Base-by-base conservation (phyloP, 1,284 basidiomycete genomes). In the Malassezia restricta region DNA sequence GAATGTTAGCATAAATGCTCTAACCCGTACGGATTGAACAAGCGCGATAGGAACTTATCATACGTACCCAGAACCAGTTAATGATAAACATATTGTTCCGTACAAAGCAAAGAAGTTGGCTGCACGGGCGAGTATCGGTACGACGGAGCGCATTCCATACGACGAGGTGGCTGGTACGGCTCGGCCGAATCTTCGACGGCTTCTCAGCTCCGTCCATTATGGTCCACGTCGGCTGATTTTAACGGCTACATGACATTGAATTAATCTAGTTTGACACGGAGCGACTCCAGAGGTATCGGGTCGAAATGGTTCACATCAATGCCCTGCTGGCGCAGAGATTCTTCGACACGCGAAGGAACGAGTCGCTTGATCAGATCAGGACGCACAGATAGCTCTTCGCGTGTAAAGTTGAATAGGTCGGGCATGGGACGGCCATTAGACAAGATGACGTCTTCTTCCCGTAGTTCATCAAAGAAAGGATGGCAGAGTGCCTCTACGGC, bases 381-480 rank as follows among this genome's bases (percentile, higher is more conserved):
- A 64, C 91, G 84, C 63, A 94, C 84, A 42, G 90, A 95, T 42
- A 98, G 81, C 77, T 98, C 92, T 78, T 96, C 91, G 63, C 85
- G 83, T 57, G 90, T 92, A 75, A 94, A 96, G 78, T 99, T 83
- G 77, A 98, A 98, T 59, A 99, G 78, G 49, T 81, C 81, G 2
- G 92, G 92, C 77, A 95, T 86, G 43, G 91, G 87, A 75, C 90
- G 90, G 59, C 92, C 92, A 70, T 92, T 95, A 11, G 91, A 90
- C 85, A 99, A 87, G 74, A 83, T 83, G 39, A 86, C 83, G 1
- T 88, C 89, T 46, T 61, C 64, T 14, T 60, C 80, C 61, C 88
- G 82, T 65, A 99, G 76, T 76, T 99, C 92, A 74, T 98, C 90
- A 74, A 98, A 99, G 83, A 98, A 92, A 17, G 88, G 85, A 74